phyloP scores from a whole-genome alignment of 2,329 filamentous ascomycete species.

The Venturia aucupariae region DNA sequence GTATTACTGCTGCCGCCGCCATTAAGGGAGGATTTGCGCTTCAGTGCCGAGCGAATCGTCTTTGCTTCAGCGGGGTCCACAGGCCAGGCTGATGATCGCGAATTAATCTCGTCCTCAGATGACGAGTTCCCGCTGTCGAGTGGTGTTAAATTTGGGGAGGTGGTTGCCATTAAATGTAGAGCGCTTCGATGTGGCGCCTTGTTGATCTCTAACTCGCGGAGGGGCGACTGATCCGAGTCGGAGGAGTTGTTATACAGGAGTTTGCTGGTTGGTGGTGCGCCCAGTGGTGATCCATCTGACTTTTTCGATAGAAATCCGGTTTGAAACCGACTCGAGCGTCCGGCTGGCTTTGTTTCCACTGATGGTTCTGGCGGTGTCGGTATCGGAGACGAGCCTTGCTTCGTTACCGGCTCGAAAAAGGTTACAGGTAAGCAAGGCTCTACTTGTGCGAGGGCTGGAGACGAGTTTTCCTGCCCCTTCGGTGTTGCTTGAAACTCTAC shows the following conservation, averaged over 20 bases:
- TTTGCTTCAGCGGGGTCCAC: conserved; percentile 41
- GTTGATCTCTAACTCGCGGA: conserved; percentile 38
- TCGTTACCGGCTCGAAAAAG: conserved; percentile 22
- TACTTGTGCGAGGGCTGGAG: conserved; percentile 18
- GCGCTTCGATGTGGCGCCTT: conserved; percentile 38
- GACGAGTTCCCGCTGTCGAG: conserved; percentile 27
- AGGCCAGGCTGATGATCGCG: conserved; percentile 26
- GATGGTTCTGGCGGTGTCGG: conserved; percentile 49
- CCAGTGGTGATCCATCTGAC: conserved; percentile 42
- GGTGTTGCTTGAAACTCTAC: conserved; percentile 91
- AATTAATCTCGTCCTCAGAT: conserved; percentile 42
- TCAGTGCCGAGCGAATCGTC: conserved; percentile 47
- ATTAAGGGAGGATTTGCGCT: conserved; percentile 40
- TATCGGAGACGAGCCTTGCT: conserved; percentile 44
- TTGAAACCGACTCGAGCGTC: conserved; percentile 64
- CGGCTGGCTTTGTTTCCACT: conserved; percentile 45
- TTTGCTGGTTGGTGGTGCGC: conserved; percentile 43
- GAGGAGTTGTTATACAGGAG: conserved; percentile 52
- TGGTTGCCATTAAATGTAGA: conserved; percentile 42
- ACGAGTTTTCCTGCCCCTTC: conserved; percentile 46
- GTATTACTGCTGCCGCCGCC: conserved; percentile 15
- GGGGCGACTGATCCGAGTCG: conserved; percentile 37
- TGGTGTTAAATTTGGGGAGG: conserved; percentile 22
- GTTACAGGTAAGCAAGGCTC: conserved; percentile 40
- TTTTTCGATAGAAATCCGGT: conserved; percentile 73